phyloP scores from a whole-genome alignment of 1,139 yeast genomes.

The Spathaspora sp. region DNA sequence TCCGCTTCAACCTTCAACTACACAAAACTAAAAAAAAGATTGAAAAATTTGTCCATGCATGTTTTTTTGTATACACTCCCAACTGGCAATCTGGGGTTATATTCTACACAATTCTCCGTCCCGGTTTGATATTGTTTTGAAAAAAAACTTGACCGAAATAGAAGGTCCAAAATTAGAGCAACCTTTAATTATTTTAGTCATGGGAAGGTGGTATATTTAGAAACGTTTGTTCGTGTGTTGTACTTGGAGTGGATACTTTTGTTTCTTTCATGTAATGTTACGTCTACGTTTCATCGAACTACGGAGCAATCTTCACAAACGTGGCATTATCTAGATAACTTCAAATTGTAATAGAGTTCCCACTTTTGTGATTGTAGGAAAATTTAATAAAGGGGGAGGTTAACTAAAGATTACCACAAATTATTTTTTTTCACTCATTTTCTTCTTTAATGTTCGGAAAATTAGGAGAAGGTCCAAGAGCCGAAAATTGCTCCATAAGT shows the following conservation, averaged over 20 bases:
- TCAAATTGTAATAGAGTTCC: neutral
- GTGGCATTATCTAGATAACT: neutral
- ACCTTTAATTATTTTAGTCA: neutral
- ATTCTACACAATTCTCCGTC: neutral
- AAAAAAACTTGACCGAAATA: neutral
- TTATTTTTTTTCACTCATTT: neutral
- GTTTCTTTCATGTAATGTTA: neutral
- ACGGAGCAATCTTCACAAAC: neutral
- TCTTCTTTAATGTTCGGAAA: slow-evolving; percentile 1
- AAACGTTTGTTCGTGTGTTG: too few species aligned
- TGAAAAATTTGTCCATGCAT: neutral
- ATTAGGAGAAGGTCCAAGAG: slow-evolving; percentile 3
- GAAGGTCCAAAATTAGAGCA: neutral
- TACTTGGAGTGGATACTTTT: neutral
- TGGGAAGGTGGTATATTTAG: neutral
- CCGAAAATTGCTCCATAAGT: neutral
- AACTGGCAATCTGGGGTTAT: neutral
- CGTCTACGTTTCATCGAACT: neutral
- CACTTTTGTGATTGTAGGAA: neutral
- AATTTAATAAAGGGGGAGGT: neutral
- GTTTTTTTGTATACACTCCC: neutral
- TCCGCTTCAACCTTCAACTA: slow-evolving; percentile 8
- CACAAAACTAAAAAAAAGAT: too few species aligned
- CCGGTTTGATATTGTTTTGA: neutral
- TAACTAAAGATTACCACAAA: neutral